Evolutionary conservation across 345 rosid genomes (phyloP), one percentile per base, ranked within the genome.

Genomic region (Camelina sativa): DNA sequence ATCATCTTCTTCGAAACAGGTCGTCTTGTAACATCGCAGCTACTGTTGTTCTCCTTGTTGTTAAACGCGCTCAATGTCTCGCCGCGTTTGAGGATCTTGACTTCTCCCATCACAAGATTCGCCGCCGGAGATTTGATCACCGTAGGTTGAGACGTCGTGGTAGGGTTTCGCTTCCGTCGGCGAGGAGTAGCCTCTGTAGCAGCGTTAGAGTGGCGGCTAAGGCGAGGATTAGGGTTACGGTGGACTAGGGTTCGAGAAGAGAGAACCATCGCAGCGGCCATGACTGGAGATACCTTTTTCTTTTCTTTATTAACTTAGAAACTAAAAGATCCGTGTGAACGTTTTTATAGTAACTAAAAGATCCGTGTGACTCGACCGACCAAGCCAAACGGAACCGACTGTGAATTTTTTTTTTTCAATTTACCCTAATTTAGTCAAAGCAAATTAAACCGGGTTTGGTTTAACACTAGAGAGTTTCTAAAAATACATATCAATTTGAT

Each of bases 41-140:
- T 28, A 38, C 15, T 23, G 0, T 55, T 23, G 0, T 55, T 47
- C 59, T 56, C 60, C 55, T 19, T 19, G 47, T n/a, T 41, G 20
- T 0, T 53, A 37, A 73, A 32, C 58, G n/a, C 13, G 52, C 44
- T 60, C 46, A 81, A 69, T 4, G 84, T 7, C 64, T 87, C 91
- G 30, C 89, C 91, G 62, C 94, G 96, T 67, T 82, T 87, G 69
- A 86, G 70, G 80, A 88, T 86, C 88, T 79, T 84, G 57, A 88
- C 89, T 73, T 86, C 76, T 19, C 81, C 93, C 85, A 84, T 81
- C 11, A 81, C 86, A 10, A 82, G 83, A 72, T 77, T 65, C 52
- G 67, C 13, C 68, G 81, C 43, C 2, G 86, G 84, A 62, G 69
- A 50, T 59, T 57, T 79, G 6, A 62, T 76, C 35, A 78, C 72